Conservation (phyloP, 106 monocot genomes). For the Amphibolis antarctica region DNA sequence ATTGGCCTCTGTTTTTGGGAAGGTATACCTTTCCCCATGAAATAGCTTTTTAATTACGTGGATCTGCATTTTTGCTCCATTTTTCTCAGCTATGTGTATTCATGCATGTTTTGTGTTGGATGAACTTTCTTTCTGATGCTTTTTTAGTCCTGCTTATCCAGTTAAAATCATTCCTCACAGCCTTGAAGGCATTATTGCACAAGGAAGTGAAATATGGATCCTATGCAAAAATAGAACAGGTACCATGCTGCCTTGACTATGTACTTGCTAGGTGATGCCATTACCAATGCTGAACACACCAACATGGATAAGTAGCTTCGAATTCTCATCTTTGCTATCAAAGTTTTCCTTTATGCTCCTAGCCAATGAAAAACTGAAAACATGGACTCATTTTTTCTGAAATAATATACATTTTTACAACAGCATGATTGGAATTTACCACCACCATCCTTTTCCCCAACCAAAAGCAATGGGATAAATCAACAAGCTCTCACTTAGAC, state of each 20-base stretch:
- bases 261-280: not conserved
- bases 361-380: no score
- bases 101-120: not conserved
- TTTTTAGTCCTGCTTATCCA: conserved; percentile 15
- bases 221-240: conserved; percentile 79
- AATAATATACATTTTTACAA: no score
- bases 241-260: conserved; percentile 6
- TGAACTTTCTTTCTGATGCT: not conserved
- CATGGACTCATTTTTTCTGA: no score
- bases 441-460: no score
- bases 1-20: conserved; percentile 75
- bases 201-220: conserved; percentile 87
- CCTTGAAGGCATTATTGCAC: conserved; percentile 62
- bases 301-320: no score
- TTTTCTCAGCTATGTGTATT: not conserved
- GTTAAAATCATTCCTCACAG: conserved; percentile 63
- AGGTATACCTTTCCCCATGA: conserved; percentile 45
- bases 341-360: no score
- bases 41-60: no score
- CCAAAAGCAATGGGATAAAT: no score
- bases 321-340: no score
- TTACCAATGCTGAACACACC: not conserved
- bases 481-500: no score
- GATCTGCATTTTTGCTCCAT: not conserved
- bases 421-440: no score